Conservation (phyloP, 83 land plant species). For the Picea abies region DNA sequence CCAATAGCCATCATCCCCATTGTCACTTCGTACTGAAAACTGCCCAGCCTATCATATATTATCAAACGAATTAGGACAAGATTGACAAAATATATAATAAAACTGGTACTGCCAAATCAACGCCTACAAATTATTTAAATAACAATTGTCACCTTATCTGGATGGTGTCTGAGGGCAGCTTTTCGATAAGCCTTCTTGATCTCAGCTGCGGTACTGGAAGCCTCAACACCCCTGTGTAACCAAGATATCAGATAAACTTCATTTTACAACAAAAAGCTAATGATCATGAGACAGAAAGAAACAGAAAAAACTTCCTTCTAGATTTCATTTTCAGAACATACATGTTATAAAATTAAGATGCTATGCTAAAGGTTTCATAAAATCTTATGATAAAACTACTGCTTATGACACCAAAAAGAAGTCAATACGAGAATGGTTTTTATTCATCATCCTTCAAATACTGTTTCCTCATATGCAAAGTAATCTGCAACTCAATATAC, state of each 20-base stretch:
- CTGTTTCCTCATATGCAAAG: not conserved
- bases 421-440: not conserved
- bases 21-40: slow-evolving; percentile 53
- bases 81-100: not conserved
- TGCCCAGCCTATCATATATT: slow-evolving; percentile 67
- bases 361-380: not conserved
- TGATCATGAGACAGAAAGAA: not conserved
- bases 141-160: slow-evolving; percentile 65
- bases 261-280: not conserved
- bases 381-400: not conserved
- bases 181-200: slow-evolving; percentile 80
- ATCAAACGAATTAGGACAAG: slow-evolving; percentile 7
- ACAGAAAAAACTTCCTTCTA: not conserved
- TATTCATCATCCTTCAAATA: not conserved
- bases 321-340: too few relatives aligned
- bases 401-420: not conserved
- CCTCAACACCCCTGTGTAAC: slow-evolving; percentile 69
- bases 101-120: slow-evolving; percentile 2
- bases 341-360: too few relatives aligned
- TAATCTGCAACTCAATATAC: not conserved
- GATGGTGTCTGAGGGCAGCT: slow-evolving; percentile 85
- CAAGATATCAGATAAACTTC: not conserved
- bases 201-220: slow-evolving; percentile 55
- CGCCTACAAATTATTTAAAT: not conserved
- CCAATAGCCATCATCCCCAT: slow-evolving; percentile 59